Evolutionary conservation across 345 rosid species (phyloP).

Genomic region (Citropsis articulata): DNA sequence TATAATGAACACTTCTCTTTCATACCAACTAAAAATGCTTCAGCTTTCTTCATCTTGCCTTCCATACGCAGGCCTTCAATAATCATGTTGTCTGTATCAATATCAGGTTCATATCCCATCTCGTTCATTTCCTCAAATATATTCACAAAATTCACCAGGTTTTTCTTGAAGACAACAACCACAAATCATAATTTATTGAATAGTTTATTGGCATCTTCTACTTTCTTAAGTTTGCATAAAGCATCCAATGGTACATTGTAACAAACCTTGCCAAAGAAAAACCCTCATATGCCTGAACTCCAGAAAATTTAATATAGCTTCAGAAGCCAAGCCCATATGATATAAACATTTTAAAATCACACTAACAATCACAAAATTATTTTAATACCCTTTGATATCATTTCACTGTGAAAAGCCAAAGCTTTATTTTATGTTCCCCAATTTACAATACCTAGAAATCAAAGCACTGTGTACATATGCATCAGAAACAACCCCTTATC

Average conservation of each 20-base stretch:
- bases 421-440: conserved; percentile 42
- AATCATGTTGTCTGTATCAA: conserved; percentile 49
- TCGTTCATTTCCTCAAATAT: conserved; percentile 54
- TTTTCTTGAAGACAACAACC: conserved; percentile 60
- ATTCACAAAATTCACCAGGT: conserved; percentile 38
- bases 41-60: conserved; percentile 62
- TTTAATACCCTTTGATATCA: conserved; percentile 52
- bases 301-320: conserved; percentile 37
- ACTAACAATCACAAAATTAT: conserved; percentile 51
- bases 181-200: conserved; percentile 51
- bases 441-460: conserved; percentile 47
- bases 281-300: conserved; percentile 32
- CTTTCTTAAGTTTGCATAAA: conserved; percentile 54
- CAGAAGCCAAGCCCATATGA: conserved; percentile 34
- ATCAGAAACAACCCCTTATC: conserved; percentile 41
- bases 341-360: conserved; percentile 57
- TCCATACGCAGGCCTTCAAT: conserved; percentile 66
- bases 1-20: conserved; percentile 31
- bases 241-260: conserved; percentile 53
- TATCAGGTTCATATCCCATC: conserved; percentile 48
- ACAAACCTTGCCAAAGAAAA: conserved; percentile 56
- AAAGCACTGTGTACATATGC: conserved; percentile 35
- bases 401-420: conserved; percentile 34
- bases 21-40: conserved; percentile 41
- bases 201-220: conserved; percentile 52